These are phyloP conservation scores for Mucor saturninus DNA, from an alignment of 371 early-diverging fungal species.

Conservation along the genomic window DNA sequence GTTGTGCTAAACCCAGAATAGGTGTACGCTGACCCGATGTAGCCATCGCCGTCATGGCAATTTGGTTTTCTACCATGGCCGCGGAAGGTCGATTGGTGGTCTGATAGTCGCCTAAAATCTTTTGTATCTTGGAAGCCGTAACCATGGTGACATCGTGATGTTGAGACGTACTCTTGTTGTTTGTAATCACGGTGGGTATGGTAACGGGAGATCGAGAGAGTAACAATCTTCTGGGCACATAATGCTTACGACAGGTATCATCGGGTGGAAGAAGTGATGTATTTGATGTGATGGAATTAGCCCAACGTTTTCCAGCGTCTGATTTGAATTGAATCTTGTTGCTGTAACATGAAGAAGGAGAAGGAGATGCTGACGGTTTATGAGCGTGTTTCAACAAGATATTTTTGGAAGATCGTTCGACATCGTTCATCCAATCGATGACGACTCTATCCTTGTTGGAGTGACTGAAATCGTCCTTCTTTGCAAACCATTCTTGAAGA, in stretches of 20 bases:
- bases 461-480: constrained; percentile 20
- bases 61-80: constrained; percentile 10
- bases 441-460: constrained; percentile 31
- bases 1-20: constrained; percentile 36
- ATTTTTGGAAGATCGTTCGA: constrained; percentile 32
- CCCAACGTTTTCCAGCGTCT: constrained; percentile 47
- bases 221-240: constrained; percentile 36
- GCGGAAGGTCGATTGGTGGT: constrained; percentile 6
- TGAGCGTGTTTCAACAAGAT: constrained; percentile 1
- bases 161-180: too few relatives aligned
- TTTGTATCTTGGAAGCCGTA: constrained; percentile 17
- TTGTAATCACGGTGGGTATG: too few relatives aligned
- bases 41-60: constrained; percentile 16
- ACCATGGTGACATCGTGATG: background rate
- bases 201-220: background rate
- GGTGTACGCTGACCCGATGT: constrained; percentile 25
- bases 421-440: constrained; percentile 46
- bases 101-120: constrained; percentile 31
- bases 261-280: constrained; percentile 34
- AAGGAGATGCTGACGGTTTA: constrained; percentile 10
- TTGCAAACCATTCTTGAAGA: constrained; percentile 45
- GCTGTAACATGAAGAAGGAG: constrained; percentile 17
- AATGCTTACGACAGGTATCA: constrained; percentile 32
- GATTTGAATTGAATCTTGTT: constrained; percentile 41
- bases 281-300: constrained; percentile 21